Conservation (phyloP, 176 grass and related monocot species). For the Tillandsia leiboldiana region DNA sequence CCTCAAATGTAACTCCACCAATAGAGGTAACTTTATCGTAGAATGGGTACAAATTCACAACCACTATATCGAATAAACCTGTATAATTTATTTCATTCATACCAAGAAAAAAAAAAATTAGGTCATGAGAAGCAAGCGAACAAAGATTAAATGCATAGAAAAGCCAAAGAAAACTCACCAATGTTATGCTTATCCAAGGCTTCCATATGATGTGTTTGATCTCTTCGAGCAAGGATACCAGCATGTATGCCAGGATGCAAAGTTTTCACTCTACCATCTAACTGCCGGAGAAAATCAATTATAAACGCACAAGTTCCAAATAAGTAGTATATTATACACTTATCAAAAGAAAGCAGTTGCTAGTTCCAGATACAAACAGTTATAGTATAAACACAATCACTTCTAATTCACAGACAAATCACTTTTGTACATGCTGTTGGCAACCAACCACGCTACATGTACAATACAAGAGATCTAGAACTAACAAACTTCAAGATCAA, state of each 20-base stretch:
- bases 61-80: slow-evolving; percentile 96
- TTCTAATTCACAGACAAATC: too few species aligned
- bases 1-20: slow-evolving; percentile 65
- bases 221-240: slow-evolving; percentile 93
- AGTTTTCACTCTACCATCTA: slow-evolving; percentile 94
- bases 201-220: slow-evolving; percentile 70
- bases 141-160: background rate
- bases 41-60: slow-evolving; percentile 94
- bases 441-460: too few species aligned
- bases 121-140: background rate
- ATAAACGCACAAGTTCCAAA: background rate
- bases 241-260: slow-evolving; percentile 91
- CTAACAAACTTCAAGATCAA: too few species aligned
- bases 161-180: slow-evolving; percentile 27
- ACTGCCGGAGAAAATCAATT: slow-evolving; percentile 32
- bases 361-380: background rate
- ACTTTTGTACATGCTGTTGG: too few species aligned
- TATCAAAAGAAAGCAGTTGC: slow-evolving; percentile 3
- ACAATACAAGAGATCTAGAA: too few species aligned
- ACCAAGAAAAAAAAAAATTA: background rate
- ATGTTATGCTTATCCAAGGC: slow-evolving; percentile 66
- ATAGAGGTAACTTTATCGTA: slow-evolving; percentile 81
- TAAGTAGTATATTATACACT: background rate
- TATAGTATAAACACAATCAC: too few species aligned
- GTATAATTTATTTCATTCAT: slow-evolving; percentile 7